phyloP scores from a whole-genome alignment of 2,329 filamentous ascomycete genomes.

The Penicillium sumatraense region DNA sequence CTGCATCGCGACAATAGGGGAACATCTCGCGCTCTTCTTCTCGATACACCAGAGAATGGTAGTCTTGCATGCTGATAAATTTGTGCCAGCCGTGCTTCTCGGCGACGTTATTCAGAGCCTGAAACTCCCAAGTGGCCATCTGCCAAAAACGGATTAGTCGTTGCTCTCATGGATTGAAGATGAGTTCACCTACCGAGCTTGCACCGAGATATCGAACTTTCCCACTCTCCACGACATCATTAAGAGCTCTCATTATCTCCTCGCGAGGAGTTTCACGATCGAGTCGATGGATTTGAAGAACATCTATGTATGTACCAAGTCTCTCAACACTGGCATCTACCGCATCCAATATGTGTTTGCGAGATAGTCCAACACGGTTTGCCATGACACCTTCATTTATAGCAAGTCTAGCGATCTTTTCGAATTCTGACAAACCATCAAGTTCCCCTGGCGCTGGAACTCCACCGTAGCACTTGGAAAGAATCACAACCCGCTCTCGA shows the following conservation, averaged over 20 bases:
- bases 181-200: conserved; percentile 38
- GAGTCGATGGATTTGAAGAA: conserved; percentile 57
- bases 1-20: conserved; percentile 52
- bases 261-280: conserved; percentile 53
- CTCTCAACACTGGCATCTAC: conserved; percentile 59
- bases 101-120: conserved; percentile 57
- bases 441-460: conserved; percentile 28
- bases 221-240: conserved; percentile 42
- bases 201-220: conserved; percentile 43
- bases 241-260: conserved; percentile 55
- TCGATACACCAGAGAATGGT: conserved; percentile 63
- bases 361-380: conserved; percentile 53
- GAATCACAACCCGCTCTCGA: conserved; percentile 61
- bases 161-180: conserved; percentile 61
- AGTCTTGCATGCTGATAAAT: conserved; percentile 65
- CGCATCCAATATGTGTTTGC: conserved; percentile 67
- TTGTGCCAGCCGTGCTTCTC: conserved; percentile 63
- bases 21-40: conserved; percentile 67
- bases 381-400: conserved; percentile 26
- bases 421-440: conserved; percentile 29
- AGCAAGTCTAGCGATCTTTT: conserved; percentile 43
- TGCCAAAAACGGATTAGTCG: conserved; percentile 53
- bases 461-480: conserved; percentile 53
- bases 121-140: background rate
- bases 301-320: conserved; percentile 57